Evolutionary conservation across 495 filamentous ascomycete genomes (phyloP), one percentile per base, ranked within the genome.

Genomic region (Penicillium angulare): DNA sequence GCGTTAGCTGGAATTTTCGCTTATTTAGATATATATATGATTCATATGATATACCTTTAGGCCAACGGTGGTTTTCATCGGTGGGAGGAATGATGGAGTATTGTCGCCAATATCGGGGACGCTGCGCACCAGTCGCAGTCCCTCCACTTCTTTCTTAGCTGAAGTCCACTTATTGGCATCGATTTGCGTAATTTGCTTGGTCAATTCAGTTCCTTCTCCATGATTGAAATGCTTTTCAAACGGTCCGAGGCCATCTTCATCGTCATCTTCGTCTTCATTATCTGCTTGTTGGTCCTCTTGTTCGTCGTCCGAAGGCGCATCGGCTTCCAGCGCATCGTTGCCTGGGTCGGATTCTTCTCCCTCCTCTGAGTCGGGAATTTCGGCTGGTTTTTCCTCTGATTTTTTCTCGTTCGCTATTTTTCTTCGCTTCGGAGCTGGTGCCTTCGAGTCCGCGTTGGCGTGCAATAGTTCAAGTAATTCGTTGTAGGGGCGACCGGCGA

Each of bases 201-300:
- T 66, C 2, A 90, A 54, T 16, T 77, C 66, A 5, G 77, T 69
- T 32, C 85, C 79, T 15, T 87, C 79, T 1, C 82, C 79, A 17
- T 70, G 68, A 23, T 80, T 78, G 67, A 96, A 92, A 65, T 96
- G 92, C 27, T 75, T 71, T 41, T 91, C 83, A 60, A 95, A 96
- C 2, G 88, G 85, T 64, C 95, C 91, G 1, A 74, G 73, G 21
- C 66, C 68, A 27, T 70, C 71, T 16, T 56, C 67, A 10, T 57
- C 66, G 10, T 73, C 70, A 7, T 64, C 62, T 9, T 46, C 53
- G 8, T 62, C 60, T 6, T 52, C 90, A 1, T 75, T 74, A 23
- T 67, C 66, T n/a, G 22, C 47, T 50, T 56, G 42, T n/a, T 59
- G 55, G 1, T 23, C 51, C 16, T 52, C 63, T 27, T 78, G 79